Evolutionary conservation across 768 basidiomycete species (phyloP).

Genomic region (Rhodotorula graminis): DNA sequence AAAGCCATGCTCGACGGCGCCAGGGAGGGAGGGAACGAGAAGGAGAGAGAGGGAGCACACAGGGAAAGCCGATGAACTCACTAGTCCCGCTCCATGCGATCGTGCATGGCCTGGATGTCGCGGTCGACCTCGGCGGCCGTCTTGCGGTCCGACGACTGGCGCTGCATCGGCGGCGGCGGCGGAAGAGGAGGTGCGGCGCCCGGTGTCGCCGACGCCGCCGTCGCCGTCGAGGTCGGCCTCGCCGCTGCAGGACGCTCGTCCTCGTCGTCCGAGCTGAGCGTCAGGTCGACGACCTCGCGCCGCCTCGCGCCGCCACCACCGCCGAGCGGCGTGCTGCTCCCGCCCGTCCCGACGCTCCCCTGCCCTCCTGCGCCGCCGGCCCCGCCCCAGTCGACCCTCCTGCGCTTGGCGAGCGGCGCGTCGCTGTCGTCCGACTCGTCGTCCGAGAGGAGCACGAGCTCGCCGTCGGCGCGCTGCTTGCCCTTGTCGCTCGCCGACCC

Average conservation of each 20-base stretch:
- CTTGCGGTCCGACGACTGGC: conserved; percentile 2
- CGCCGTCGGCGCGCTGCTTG: conserved; percentile 14
- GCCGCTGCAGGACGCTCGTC: conserved; percentile 43
- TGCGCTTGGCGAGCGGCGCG: conserved; percentile 42
- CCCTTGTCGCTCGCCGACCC: conserved; percentile 46
- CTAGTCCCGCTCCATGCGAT: conserved; percentile 19
- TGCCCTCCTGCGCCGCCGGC: conserved; percentile 53
- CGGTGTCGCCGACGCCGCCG: background rate
- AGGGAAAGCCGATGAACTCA: too few relatives aligned
- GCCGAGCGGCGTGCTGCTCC: conserved; percentile 32
- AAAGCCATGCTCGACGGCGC: too few relatives aligned
- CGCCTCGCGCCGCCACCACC: conserved; percentile 41
- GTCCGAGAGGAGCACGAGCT: conserved; percentile 57
- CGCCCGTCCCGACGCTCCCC: conserved; percentile 41
- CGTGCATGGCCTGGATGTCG: conserved; percentile 19
- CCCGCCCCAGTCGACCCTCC: background rate
- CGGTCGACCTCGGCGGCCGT: conserved; percentile 13
- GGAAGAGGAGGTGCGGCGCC: background rate
- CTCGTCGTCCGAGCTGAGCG: conserved; percentile 67
- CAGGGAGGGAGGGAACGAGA: too few relatives aligned
- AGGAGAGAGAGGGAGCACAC: background rate
- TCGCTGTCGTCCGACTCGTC: conserved; percentile 60
- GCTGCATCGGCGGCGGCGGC: background rate
- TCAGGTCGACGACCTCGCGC: conserved; percentile 71
- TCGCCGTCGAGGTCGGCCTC: background rate